Evolutionary conservation across 1,139 yeast species (phyloP), one percentile per base, ranked within the genome.

Genomic region (Meyerozyma smithsonii): DNA sequence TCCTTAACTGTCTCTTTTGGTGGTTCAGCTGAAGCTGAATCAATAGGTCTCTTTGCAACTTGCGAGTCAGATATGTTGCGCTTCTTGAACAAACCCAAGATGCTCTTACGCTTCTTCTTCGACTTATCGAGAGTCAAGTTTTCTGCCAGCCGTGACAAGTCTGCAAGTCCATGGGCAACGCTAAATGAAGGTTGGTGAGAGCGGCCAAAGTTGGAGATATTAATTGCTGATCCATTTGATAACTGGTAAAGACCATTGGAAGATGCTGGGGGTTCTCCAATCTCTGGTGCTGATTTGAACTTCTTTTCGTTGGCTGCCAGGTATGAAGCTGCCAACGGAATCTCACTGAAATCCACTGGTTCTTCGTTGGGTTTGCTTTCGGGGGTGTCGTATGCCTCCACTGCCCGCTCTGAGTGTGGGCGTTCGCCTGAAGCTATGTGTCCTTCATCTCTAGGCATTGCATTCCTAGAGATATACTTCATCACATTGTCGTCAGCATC

Each of bases 191-290:
- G 77, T 41, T 61, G 61, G 48, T 69, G 54, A 39, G 46, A 54
- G 41, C 61, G 60, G n/a, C 77, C 77, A 50, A 71, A 71, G 43
- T 67, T 66, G 15, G 61, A 47, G 35, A 71, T 58, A 51, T 70
- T 73, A 39, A 71, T 52, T 7, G 64, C 67, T 17, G 75, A 69
- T 2, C 73, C 72, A 35, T 63, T 50, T n/a, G 67, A 51, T 36
- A 63, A 50, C 39, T 57, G 54, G 43, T 59, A 66, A 15, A 64
- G 35, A 3, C 44, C 26, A 11, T 40, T 24, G 5, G 21, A 25
- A 14, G 21, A 21, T n/a, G 25, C 23, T 6, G 26, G 24, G 7
- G 39, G 17, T 21, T 39, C 24, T 12, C 16, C 11, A 4, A 17
- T 16, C 7, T 23, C 32, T 8, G 19, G 32, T 5, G 32, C 19